Evolutionary conservation across 2,329 filamentous ascomycete species (phyloP), one percentile per base, ranked within the genome.

Genomic region (Cercospora zeae-maydis): DNA sequence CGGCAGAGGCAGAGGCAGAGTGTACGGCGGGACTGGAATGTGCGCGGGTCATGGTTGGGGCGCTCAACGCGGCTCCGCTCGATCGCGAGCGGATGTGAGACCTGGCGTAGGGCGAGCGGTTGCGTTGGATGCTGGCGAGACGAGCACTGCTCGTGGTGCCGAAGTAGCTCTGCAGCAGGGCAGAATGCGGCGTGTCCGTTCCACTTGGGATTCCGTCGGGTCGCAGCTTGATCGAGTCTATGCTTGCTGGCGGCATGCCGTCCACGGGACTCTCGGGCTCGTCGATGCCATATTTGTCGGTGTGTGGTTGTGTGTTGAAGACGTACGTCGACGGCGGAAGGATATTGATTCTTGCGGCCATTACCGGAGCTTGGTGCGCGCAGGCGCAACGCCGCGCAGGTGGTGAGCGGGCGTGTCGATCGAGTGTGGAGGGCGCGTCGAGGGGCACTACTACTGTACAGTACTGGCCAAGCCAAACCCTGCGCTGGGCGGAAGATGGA

Each of bases 11-110:
- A n/a, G n/a, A n/a, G 66, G 78, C 75, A 33, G 67, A 66, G 63
- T 71, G 66, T 34, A 78, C 75, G 24, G 78, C 76, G 1, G 80
- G 79, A 61, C 80, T 74, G 16, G 79, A 81, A 70, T 81, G 78
- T 36, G 80, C 79, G 62, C 80, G 72, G 47, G 76, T 78, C 79
- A 82, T 81, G 27, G 75, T 73, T 9, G 80, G 80, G 53, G 80
- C 79, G 53, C 66, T 73, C 6, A 70, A 59, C 5, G 75, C 70
- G 47, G 73, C 73, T 34, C 77, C 77, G 63, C 74, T 75, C 61
- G 79, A 81, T 21, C 78, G 75, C 5, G 79, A 80, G 61, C 80
- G 78, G 21, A 81, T 71, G 71, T 82, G 80, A 34, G 72, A 72
- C 60, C 79, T 75, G 31, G 77, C 75, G 68, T 81, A 82, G 34